Percentiles rank a stretch among this genome's conserved stretches.
These are phyloP conservation scores for Circinella minor DNA, from an alignment of 371 early-diverging fungal species.

Conservation along the genomic window DNA sequence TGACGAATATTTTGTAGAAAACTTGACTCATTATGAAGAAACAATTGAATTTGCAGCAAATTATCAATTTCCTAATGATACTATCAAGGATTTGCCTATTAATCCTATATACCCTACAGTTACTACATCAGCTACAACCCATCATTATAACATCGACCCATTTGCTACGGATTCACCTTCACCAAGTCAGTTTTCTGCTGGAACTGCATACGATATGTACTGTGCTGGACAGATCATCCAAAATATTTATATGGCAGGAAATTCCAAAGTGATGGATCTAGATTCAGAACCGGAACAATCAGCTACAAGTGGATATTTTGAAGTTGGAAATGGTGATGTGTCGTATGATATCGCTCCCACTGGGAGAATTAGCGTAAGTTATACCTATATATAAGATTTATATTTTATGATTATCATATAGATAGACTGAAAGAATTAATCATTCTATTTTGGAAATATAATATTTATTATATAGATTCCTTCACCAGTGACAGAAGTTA, in stretches of 20 bases:
- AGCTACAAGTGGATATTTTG: slow-evolving; percentile 40
- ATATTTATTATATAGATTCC: slow-evolving; percentile 35
- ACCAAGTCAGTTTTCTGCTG: slow-evolving; percentile 31
- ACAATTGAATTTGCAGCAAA: slow-evolving; percentile 57
- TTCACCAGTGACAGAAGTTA: slow-evolving; percentile 50
- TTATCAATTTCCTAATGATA: slow-evolving; percentile 37
- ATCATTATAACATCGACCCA: slow-evolving; percentile 39
- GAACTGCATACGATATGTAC: slow-evolving; percentile 60
- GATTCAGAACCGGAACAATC: slow-evolving; percentile 31
- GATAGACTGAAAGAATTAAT: no score
- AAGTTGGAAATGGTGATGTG: slow-evolving; percentile 41
- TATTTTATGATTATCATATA: not conserved
- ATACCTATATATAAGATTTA: no score
- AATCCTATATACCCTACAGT: slow-evolving; percentile 31
- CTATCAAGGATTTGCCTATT: not conserved
- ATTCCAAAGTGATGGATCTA: slow-evolving; percentile 36
- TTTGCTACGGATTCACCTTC: slow-evolving; percentile 7
- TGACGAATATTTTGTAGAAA: slow-evolving; percentile 58
- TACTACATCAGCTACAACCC: slow-evolving; percentile 21
- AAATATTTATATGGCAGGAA: slow-evolving; percentile 49
- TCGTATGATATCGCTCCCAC: slow-evolving; percentile 43
- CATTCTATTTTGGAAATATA: not conserved
- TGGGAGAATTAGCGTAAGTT: slow-evolving; percentile 34
- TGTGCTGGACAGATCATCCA: slow-evolving; percentile 60
- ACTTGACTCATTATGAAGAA: slow-evolving; percentile 62